Evolutionary conservation across 176 grass and related monocot species (phyloP).

Genomic region (Rhynchospora breviuscula): DNA sequence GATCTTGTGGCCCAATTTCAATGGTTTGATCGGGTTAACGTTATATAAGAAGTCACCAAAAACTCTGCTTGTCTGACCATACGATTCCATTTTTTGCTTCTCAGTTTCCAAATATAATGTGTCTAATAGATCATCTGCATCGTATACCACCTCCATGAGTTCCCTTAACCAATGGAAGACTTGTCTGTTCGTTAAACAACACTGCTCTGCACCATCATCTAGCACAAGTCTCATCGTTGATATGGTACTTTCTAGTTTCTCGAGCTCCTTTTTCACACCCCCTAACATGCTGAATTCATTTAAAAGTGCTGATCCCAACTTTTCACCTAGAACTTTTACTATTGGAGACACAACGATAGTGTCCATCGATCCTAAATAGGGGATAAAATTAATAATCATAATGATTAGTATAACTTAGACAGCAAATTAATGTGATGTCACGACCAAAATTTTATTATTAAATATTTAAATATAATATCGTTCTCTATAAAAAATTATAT

Average conservation of each 20-base stretch:
- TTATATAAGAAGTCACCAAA: neutral
- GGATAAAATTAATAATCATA: too few species aligned
- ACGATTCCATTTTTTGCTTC: too few species aligned
- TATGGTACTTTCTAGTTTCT: neutral
- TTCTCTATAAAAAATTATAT: too few species aligned
- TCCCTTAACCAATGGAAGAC: neutral
- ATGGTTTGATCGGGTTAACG: neutral
- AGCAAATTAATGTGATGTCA: too few species aligned
- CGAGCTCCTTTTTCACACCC: neutral
- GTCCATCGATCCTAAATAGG: too few species aligned
- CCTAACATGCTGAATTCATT: neutral
- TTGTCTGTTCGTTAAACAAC: too few species aligned
- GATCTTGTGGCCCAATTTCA: neutral
- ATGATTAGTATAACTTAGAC: too few species aligned
- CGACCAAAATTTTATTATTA: too few species aligned
- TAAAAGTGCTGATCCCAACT: neutral
- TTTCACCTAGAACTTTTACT: neutral
- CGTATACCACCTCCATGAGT: neutral
- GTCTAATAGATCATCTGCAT: slow-evolving; percentile 5
- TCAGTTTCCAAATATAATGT: neutral
- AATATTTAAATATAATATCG: too few species aligned
- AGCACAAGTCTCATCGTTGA: neutral
- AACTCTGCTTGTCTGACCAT: neutral
- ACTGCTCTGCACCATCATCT: too few species aligned
- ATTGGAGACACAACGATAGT: too few species aligned